Conservation (phyloP, 768 basidiomycete genomes). For the Amanita inopinata region DNA sequence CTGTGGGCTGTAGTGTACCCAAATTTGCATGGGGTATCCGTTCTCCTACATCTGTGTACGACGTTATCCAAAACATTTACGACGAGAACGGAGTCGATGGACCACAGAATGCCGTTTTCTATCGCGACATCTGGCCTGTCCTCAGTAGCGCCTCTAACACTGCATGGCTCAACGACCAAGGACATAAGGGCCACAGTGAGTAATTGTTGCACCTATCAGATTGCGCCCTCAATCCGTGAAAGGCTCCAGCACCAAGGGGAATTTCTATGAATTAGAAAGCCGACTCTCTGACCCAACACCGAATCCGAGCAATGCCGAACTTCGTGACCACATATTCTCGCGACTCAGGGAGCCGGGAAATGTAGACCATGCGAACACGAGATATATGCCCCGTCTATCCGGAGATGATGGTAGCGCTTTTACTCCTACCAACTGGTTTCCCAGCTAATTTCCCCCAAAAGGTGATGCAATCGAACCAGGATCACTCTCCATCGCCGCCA, state of each 20-base stretch:
- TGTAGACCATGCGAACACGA: conserved; percentile 10
- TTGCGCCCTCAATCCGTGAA: too few species aligned
- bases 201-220: too few species aligned
- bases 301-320: too few species aligned
- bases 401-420: conserved; percentile 17
- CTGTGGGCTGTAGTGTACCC: conserved; percentile 19
- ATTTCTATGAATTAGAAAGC: too few species aligned
- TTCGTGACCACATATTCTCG: conserved; percentile 5
- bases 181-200: conserved; percentile 25
- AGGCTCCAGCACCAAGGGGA: too few species aligned
- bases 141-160: conserved; percentile 15
- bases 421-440: too few species aligned
- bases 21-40: conserved; percentile 22
- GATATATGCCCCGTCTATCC: conserved; percentile 24
- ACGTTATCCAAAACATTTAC: conserved; percentile 22
- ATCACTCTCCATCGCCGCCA: not conserved
- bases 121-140: conserved; percentile 23
- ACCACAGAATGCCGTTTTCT: conserved; percentile 13
- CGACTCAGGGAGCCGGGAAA: conserved; percentile 6
- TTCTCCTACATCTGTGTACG: conserved; percentile 21
- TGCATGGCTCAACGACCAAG: conserved; percentile 22
- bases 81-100: conserved; percentile 5
- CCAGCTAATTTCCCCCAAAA: too few species aligned
- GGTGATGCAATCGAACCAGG: not conserved
- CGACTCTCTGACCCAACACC: too few species aligned